Conservation (phyloP, 495 filamentous ascomycete genomes). For the Immersiella caudata region DNA sequence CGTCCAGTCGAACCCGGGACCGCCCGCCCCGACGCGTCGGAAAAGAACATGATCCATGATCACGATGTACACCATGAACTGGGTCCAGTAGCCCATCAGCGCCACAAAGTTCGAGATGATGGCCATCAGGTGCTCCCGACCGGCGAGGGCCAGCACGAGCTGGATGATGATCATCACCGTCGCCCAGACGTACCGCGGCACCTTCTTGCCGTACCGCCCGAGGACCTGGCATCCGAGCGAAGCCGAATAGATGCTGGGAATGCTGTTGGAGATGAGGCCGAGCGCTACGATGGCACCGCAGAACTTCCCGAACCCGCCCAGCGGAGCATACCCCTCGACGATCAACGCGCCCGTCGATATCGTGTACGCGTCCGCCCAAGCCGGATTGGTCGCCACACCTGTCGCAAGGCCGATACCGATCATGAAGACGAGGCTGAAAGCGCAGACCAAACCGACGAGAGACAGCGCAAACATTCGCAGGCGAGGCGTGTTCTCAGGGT, state of each 20-base stretch:
- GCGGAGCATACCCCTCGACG: slow-evolving; percentile 63
- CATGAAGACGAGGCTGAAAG: slow-evolving; percentile 12
- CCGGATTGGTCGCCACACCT: slow-evolving; percentile 5
- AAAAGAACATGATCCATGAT: slow-evolving; percentile 68
- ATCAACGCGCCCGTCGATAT: slow-evolving; percentile 59
- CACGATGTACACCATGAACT: slow-evolving; percentile 64
- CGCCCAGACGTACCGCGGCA: slow-evolving; percentile 67
- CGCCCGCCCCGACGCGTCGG: slow-evolving; percentile 41
- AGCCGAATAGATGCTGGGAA: slow-evolving; percentile 68
- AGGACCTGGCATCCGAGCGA: slow-evolving; percentile 70
- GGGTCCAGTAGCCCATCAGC: slow-evolving; percentile 74
- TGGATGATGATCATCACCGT: slow-evolving; percentile 61
- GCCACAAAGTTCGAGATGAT: slow-evolving; percentile 74
- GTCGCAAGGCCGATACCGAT: slow-evolving; percentile 16
- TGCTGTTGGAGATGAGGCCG: slow-evolving; percentile 70
- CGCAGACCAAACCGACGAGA: background rate
- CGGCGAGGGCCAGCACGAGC: slow-evolving; percentile 64
- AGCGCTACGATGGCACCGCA: slow-evolving; percentile 69
- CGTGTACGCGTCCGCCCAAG: slow-evolving; percentile 24
- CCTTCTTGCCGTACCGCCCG: slow-evolving; percentile 53
- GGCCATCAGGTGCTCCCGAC: slow-evolving; percentile 60
- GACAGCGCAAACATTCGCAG: background rate
- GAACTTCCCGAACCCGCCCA: slow-evolving; percentile 71
- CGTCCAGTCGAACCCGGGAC: slow-evolving; percentile 59
- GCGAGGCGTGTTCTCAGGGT: slow-evolving; percentile 10